Evolutionary conservation across 805 yeast species (phyloP).

Genomic region (Wilhelminamyces savonicus): DNA sequence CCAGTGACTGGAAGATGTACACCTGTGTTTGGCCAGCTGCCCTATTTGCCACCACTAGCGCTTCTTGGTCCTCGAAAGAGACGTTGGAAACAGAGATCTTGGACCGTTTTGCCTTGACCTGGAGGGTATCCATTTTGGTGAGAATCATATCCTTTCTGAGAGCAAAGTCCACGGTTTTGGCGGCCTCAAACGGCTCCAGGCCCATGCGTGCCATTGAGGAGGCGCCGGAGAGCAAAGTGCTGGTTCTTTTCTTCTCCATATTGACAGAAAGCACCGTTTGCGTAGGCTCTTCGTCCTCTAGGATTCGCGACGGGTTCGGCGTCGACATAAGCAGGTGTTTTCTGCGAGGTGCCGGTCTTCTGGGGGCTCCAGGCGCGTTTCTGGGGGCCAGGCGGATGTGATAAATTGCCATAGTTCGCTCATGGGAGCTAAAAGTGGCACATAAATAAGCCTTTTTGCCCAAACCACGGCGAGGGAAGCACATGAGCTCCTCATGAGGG

Average conservation of each 20-base stretch:
- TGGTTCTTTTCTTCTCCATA: conserved; percentile 39
- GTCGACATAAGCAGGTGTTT: conserved; percentile 28
- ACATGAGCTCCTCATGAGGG: conserved; percentile 47
- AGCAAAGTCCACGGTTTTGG: conserved; percentile 11
- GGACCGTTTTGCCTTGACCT: conserved; percentile 19
- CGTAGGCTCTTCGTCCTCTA: conserved; percentile 32
- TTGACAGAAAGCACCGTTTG: conserved; percentile 20
- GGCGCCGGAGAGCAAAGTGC: conserved; percentile 34
- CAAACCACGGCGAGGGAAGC: conserved; percentile 42
- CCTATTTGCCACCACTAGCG: conserved; percentile 48
- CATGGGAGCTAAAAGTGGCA: conserved; percentile 48
- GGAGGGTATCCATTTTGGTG: conserved; percentile 48
- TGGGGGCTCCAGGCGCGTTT: conserved; percentile 8
- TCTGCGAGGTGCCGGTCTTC: conserved; percentile 9
- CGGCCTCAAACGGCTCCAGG: conserved; percentile 25
- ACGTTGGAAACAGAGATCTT: conserved; percentile 32
- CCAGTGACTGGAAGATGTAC: conserved; percentile 40
- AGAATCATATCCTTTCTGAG: conserved; percentile 65
- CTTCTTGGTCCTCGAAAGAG: conserved; percentile 52
- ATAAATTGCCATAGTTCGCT: conserved; percentile 43
- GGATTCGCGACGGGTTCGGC: conserved; percentile 35
- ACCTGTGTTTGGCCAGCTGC: conserved; percentile 39
- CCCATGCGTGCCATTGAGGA: conserved; percentile 43
- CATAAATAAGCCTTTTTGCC: conserved; percentile 39
- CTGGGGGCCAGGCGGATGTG: conserved; percentile 41